Base-by-base conservation (phyloP, 2,329 filamentous ascomycete genomes). In the Gaeumannomyces sp. region DNA sequence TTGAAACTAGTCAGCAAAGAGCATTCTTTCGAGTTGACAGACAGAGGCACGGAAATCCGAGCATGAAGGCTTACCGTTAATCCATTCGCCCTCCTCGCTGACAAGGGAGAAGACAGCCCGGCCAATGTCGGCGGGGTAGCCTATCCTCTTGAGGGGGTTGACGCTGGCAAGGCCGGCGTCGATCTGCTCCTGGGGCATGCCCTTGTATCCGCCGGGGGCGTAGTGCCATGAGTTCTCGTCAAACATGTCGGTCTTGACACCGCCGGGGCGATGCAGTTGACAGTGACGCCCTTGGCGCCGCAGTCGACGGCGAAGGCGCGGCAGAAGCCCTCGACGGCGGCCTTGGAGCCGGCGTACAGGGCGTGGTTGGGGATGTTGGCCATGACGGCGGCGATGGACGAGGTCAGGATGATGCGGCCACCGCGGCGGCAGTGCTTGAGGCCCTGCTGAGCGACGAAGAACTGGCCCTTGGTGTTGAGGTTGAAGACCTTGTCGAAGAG, bases 191-290 rank as follows among this genome's bases (percentile, higher is more conserved):
- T 77, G 80, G 63, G 74, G 75, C 81, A 82, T 81, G 68, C 78
- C 79, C 70, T 81, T 78, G 70, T 78, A 77, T 64, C 81, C 83
- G 66, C 83, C 83, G 16, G 85, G 85, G 27, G 84, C 84, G 74
- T 88, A 88, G 72, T 86, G 83, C 85, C 85, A 88, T 29, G 86
- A 82, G 75, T 89, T 89, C 75, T 85, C 82, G 67, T 87, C 82
- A 78, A 89, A 92, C 89, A 92, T 92, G 75, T 92, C 90, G 59
- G 82, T 87, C 82, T 90, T 89, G 79, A 91, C 87, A 59, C 88
- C 88, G 65, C 88, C 88, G 1, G 89, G 2, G 89, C 89, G 60
- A 91, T 87, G 68, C 87, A 88, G 71, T 91, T 91, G 76, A 89
- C 88, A 0, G 88, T 91, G 72, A 91, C 87, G 62, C 85, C 83